Base-by-base conservation (phyloP, 371 early-diverging fungal species). In the Parasitella parasitica region DNA sequence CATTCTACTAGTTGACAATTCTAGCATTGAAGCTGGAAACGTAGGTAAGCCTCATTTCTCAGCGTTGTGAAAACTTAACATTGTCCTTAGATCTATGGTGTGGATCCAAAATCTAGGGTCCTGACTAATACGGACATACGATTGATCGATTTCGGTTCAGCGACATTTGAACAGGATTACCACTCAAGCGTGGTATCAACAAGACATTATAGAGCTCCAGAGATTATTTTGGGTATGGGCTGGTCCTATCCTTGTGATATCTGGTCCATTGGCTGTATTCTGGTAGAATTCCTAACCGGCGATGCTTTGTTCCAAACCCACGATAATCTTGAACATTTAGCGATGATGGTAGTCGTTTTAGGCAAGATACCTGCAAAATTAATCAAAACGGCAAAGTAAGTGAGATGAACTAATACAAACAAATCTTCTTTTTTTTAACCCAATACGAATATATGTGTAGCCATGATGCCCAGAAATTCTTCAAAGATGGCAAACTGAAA, bases 241-340 rank as follows among this genome's bases (percentile, higher is more conserved):
- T 98, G 97, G 97, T 94, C 94, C 39, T 97, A 87, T 75, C 94
- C 96, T 32, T 97, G 97, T 76, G 98, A 97, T 75, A 90, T 97
- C 67, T 98, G 98, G 98, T 96, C 97, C 4, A 77, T 97, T 59
- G 98, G 98, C 2, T 98, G 98, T 75, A 96, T 98, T 52, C 79
- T 98, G 4, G 88, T 95, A 15, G 98, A 98, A 77, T 86, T 98
- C 43, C 84, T 90, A 39, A 97, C 94, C 0, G 98, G 98, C 9
- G 94, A 94, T 63, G 96, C 98, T 1, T 74, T 98, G 54, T 98
- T 98, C 73, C 94, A 94, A 66, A 93, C 95, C 1, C 94, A 93
- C 55, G 93, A 95, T 66, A 90, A 95, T 75, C 70, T 88, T 22
- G 88, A 89, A 51, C 91, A 91, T 63, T 63, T 91, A 35, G 88